These are phyloP conservation scores for Schizophyllum amplum DNA, from an alignment of 1,284 basidiomycete genomes.

Conservation along the genomic window DNA sequence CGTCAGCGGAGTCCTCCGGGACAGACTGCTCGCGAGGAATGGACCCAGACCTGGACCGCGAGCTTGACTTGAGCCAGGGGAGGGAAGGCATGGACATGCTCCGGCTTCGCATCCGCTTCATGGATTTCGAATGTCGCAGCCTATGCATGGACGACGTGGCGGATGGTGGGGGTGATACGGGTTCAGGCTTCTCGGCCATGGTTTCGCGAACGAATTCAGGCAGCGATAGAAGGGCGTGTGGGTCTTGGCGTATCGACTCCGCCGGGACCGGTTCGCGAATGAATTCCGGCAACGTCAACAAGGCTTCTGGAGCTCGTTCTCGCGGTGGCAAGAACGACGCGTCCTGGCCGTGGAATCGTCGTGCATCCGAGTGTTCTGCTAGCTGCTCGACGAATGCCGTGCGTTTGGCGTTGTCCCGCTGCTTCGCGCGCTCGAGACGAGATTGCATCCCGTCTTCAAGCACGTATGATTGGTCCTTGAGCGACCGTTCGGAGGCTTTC, in stretches of 20 bases:
- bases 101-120: constrained; percentile 34
- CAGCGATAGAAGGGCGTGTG: constrained; percentile 26
- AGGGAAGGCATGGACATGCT: constrained; percentile 69
- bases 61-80: constrained; percentile 47
- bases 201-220: constrained; percentile 49
- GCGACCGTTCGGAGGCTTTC: constrained; percentile 58
- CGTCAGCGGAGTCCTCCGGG: background rate
- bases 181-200: constrained; percentile 22
- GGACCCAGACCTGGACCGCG: constrained; percentile 20
- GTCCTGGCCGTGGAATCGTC: constrained; percentile 67
- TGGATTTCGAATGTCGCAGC: background rate
- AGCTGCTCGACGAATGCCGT: constrained; percentile 67
- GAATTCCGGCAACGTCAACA: constrained; percentile 57
- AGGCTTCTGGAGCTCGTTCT: constrained; percentile 35
- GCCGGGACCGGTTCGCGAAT: constrained; percentile 30
- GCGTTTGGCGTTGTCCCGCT: constrained; percentile 55
- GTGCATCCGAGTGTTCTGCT: constrained; percentile 53
- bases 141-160: constrained; percentile 13
- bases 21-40: constrained; percentile 1
- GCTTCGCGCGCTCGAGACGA: constrained; percentile 40
- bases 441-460: constrained; percentile 50
- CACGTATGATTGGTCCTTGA: constrained; percentile 61
- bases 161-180: constrained; percentile 10
- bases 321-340: constrained; percentile 37
- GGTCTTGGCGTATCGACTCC: constrained; percentile 3